Evolutionary conservation across 805 yeast species (phyloP).

Genomic region (Yamadazyma sp.): DNA sequence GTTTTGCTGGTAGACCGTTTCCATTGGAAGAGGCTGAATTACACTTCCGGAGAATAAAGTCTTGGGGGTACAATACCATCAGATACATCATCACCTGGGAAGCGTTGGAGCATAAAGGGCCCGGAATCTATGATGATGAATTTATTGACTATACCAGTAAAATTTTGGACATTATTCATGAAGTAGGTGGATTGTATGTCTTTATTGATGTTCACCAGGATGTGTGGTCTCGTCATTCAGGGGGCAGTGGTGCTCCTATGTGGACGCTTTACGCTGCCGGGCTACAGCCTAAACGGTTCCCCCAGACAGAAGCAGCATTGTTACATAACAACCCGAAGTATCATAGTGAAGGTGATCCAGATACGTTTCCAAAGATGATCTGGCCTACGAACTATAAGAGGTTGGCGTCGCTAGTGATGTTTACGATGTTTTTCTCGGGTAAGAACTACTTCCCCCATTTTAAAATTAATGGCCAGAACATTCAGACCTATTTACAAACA

Average conservation of each 20-base stretch:
- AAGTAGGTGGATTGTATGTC: conserved; percentile 73
- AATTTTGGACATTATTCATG: conserved; percentile 54
- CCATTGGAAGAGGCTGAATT: conserved; percentile 67
- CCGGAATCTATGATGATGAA: conserved; percentile 76
- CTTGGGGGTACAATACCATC: conserved; percentile 79
- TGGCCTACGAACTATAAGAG: conserved; percentile 89
- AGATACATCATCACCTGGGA: conserved; percentile 88
- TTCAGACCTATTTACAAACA: conserved; percentile 73
- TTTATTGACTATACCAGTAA: conserved; percentile 69
- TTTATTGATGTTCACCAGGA: conserved; percentile 91
- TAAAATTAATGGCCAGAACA: conserved; percentile 65
- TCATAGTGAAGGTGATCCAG: conserved; percentile 27
- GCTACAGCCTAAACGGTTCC: conserved; percentile 71
- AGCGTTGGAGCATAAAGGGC: conserved; percentile 86
- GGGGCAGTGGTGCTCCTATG: conserved; percentile 92
- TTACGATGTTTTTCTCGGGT: conserved; percentile 83
- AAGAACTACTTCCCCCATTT: conserved; percentile 73
- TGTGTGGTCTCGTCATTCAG: conserved; percentile 85
- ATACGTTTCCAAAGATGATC: conserved; percentile 77
- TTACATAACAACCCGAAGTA: conserved; percentile 56
- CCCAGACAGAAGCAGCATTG: conserved; percentile 74
- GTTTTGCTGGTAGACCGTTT: conserved; percentile 84
- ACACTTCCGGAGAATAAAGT: conserved; percentile 69
- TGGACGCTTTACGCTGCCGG: conserved; percentile 95
- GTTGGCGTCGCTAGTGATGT: conserved; percentile 76